phyloP scores from a whole-genome alignment of 2,329 filamentous ascomycete species.

The Arachnomyces sp. region DNA sequence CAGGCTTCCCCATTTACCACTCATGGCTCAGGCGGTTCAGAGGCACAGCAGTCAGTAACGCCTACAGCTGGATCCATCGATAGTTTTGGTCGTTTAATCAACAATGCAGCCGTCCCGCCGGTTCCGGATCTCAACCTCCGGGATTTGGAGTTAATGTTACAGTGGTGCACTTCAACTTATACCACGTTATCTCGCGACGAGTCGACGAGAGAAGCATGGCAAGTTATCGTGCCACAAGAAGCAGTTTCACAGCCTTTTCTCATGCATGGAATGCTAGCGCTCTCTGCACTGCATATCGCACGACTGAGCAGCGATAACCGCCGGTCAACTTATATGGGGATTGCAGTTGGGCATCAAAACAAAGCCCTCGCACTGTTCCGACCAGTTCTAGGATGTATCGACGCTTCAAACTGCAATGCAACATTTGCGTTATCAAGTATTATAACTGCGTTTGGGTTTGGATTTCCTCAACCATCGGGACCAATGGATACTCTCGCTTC shows the following conservation, averaged over 20 bases:
- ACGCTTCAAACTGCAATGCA: slow-evolving; percentile 29
- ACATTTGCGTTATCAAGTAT: slow-evolving; percentile 31
- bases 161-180: slow-evolving; percentile 43
- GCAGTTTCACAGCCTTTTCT: slow-evolving; percentile 35
- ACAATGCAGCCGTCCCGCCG: slow-evolving; percentile 7
- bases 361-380: slow-evolving; percentile 28
- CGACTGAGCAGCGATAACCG: slow-evolving; percentile 20
- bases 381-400: slow-evolving; percentile 27
- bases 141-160: slow-evolving; percentile 48
- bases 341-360: slow-evolving; percentile 30
- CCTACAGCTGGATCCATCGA: too few relatives aligned
- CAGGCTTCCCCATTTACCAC: too few relatives aligned
- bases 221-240: slow-evolving; percentile 32
- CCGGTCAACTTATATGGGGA: slow-evolving; percentile 28
- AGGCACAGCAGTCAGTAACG: too few relatives aligned
- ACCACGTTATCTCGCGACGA: slow-evolving; percentile 31
- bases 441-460: slow-evolving; percentile 29
- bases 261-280: slow-evolving; percentile 34
- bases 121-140: slow-evolving; percentile 16
- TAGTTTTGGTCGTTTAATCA: too few relatives aligned
- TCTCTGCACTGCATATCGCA: slow-evolving; percentile 35
- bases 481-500: slow-evolving; percentile 14
- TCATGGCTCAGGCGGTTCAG: too few relatives aligned
- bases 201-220: slow-evolving; percentile 30
- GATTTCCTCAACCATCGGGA: slow-evolving; percentile 22